A percentile compares a stretch with the other conserved stretches of the same genome.
Conservation (phyloP, 2,329 filamentous ascomycete species). For the Xylariomycetidae sp. region DNA sequence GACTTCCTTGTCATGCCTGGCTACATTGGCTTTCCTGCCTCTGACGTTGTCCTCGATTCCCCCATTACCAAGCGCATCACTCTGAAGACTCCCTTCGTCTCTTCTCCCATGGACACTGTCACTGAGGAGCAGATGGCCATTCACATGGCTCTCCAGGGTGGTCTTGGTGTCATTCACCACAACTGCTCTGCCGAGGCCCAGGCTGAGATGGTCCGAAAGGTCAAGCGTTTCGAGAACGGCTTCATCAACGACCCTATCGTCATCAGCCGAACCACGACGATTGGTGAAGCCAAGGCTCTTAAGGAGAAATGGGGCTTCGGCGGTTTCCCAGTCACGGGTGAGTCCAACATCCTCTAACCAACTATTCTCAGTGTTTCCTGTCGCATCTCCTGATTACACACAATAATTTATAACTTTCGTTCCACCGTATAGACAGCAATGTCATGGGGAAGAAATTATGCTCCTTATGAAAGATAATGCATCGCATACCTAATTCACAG, state of each 20-base stretch:
- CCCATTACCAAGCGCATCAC: slow-evolving; percentile 92
- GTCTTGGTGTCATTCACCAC: slow-evolving; percentile 94
- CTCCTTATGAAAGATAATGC: slow-evolving; percentile 35
- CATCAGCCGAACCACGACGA: slow-evolving; percentile 78
- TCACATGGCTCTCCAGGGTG: slow-evolving; percentile 85
- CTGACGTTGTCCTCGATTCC: slow-evolving; percentile 80
- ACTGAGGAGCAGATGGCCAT: slow-evolving; percentile 99
- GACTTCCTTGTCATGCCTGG: slow-evolving; percentile 96
- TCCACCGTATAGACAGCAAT: slow-evolving; percentile 92
- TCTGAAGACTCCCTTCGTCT: slow-evolving; percentile 93
- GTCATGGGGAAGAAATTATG: slow-evolving; percentile 72
- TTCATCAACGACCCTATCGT: slow-evolving; percentile 97
- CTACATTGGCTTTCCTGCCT: slow-evolving; percentile 96
- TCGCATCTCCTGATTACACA: slow-evolving; percentile 68
- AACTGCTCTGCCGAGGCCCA: slow-evolving; percentile 98
- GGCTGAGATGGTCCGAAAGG: slow-evolving; percentile 98
- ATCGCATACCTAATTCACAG: not conserved
- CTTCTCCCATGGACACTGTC: slow-evolving; percentile 98
- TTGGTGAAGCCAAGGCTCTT: slow-evolving; percentile 82
- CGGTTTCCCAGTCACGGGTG: slow-evolving; percentile 97
- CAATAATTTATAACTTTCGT: slow-evolving; percentile 97
- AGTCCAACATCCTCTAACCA: slow-evolving; percentile 41
- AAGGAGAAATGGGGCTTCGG: slow-evolving; percentile 99
- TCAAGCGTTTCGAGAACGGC: slow-evolving; percentile 98
- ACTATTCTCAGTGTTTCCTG: slow-evolving; percentile 4